A percentile compares a stretch with the other conserved stretches of the same genome.
These are phyloP conservation scores for Boletus reticuloceps DNA, from an alignment of 768 basidiomycete species.

Conservation along the genomic window DNA sequence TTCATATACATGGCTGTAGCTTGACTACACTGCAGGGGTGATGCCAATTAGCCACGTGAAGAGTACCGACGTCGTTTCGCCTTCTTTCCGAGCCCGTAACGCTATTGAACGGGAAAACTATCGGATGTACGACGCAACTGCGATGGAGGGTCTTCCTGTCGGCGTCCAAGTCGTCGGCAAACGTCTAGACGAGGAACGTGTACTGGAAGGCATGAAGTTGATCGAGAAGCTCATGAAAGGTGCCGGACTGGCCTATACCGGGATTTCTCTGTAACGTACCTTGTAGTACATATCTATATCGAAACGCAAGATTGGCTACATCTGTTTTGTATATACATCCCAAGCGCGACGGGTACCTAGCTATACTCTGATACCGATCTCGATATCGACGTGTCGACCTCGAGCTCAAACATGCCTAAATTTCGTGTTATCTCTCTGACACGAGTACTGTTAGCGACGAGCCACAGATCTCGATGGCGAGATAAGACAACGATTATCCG, in stretches of 20 bases:
- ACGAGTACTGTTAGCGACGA: no score
- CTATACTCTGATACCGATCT: no score
- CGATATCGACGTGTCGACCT: no score
- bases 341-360: no score
- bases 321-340: no score
- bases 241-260: constrained; percentile 23
- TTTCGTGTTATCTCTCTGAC: no score
- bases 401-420: no score
- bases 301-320: no score
- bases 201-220: constrained; percentile 44
- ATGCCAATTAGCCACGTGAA: constrained; percentile 45
- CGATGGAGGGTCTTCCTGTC: constrained; percentile 46
- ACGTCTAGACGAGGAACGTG: constrained; percentile 47
- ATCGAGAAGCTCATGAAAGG: constrained; percentile 30
- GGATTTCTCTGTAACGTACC: constrained; percentile 16
- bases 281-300: no score
- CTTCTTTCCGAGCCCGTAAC: constrained; percentile 30
- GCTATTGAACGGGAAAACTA: constrained; percentile 39
- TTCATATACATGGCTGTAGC: constrained; percentile 17
- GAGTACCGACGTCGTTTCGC: constrained; percentile 31
- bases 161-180: constrained; percentile 43
- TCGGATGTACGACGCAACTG: constrained; percentile 38
- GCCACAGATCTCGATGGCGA: no score
- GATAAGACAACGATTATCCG: no score
- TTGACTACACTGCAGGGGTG: constrained; percentile 45